Base-by-base conservation (phyloP, 2,329 filamentous ascomycete genomes). In the Ophiostoma triangulosporum region DNA sequence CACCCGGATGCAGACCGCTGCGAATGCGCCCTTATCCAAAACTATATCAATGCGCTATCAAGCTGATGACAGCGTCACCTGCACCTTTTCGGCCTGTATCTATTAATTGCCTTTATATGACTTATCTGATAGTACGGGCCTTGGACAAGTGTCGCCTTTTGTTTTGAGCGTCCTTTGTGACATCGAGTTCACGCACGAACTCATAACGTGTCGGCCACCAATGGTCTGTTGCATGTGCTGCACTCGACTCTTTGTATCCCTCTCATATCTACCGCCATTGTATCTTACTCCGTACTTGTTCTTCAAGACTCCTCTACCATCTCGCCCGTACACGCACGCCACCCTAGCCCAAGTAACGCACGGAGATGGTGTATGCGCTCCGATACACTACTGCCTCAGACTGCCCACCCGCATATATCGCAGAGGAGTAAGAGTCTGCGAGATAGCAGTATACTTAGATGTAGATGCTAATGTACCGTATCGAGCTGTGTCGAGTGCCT, bases 371-470 rank as follows among this genome's bases (percentile, higher is more conserved):
- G 50, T 52, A 48, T 55, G 54, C 54, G 50, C 54, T 55, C 54
- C 53, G 53, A 52, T 55, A 55, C 53, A 50, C 53, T 55, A 55
- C 53, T 52, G 54, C 50, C 50, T 52, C 50, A 50, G 54, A 52
- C 48, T 50, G 50, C 36, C 43, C 45, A 40, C 48, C 24, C 29
- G 50, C 45, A 46, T 51, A 15, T 17, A 46, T 46, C 43, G 26
- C n/a, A n/a, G n/a, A n/a, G n/a, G n/a, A n/a, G n/a, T n/a, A n/a
- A n/a, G n/a, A n/a, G n/a, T n/a, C n/a, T n/a, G n/a, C n/a, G n/a
- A n/a, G n/a, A n/a, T n/a, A n/a, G n/a, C n/a, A 24, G 38, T 6
- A 17, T 12, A 43, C n/a, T 8, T 20, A 40, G 20, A 24, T 40
- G n/a, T 22, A 38, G 38, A 40, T 40, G 38, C 35, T 38, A n/a